These are phyloP conservation scores for Scedosporium aurantiacum DNA, from an alignment of 2,329 filamentous ascomycete species.

Conservation along the genomic window DNA sequence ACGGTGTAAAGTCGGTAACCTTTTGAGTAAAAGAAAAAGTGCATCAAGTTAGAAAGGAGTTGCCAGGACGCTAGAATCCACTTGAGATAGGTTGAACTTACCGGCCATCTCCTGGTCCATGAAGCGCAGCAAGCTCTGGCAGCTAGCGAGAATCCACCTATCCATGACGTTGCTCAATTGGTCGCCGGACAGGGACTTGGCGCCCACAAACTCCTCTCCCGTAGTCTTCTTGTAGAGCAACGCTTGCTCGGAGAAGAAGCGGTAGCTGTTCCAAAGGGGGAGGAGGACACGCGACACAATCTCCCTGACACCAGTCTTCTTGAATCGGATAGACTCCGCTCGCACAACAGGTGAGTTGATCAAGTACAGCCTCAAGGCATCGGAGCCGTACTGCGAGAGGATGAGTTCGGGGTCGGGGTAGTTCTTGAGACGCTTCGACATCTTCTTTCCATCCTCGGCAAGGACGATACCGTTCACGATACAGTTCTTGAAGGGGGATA, in stretches of 20 bases:
- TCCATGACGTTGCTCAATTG: conserved; percentile 59
- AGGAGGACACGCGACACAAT: conserved; percentile 15
- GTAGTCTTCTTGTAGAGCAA: conserved; percentile 13
- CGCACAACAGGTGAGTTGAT: conserved; percentile 18
- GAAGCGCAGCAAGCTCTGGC: conserved; percentile 81
- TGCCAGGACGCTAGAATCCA: neutral
- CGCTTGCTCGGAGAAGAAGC: conserved; percentile 17
- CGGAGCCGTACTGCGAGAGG: conserved; percentile 15
- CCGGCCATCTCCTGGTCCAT: conserved; percentile 86
- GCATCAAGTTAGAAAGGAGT: too few relatives aligned
- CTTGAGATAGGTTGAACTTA: conserved; percentile 25
- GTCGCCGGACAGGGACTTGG: conserved; percentile 10
- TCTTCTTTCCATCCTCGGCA: conserved; percentile 18
- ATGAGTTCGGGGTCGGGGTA: conserved; percentile 14
- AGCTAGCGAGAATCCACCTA: conserved; percentile 85
- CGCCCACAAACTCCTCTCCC: conserved; percentile 11
- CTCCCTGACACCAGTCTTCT: conserved; percentile 16
- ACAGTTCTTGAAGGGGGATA: conserved; percentile 17
- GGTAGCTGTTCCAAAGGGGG: conserved; percentile 18
- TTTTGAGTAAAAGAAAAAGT: too few relatives aligned
- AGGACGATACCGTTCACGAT: conserved; percentile 18
- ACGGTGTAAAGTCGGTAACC: conserved; percentile 68
- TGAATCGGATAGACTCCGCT: conserved; percentile 17
- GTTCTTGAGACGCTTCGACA: conserved; percentile 19
- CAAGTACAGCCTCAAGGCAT: conserved; percentile 17